Conservation (phyloP, 148 eudicot species). For the Chenopodium berlandieri region DNA sequence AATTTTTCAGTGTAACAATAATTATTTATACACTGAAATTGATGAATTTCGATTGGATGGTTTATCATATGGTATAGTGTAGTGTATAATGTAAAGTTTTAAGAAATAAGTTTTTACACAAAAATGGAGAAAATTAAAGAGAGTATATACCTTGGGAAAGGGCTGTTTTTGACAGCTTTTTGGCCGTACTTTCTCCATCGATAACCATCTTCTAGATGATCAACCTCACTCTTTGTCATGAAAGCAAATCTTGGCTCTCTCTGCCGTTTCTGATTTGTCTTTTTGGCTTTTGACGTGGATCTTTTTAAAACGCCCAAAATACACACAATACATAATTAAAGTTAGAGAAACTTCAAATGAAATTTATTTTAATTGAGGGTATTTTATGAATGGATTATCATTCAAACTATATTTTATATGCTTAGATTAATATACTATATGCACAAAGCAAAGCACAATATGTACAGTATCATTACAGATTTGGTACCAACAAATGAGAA, state of each 20-base stretch:
- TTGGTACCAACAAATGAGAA: slow-evolving; percentile 22
- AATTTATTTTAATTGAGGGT: not conserved
- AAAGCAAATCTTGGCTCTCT: slow-evolving; percentile 75
- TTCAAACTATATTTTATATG: no score
- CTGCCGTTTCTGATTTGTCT: slow-evolving; percentile 49
- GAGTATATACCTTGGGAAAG: slow-evolving; percentile 69
- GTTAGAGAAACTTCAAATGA: not conserved
- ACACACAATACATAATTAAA: not conserved
- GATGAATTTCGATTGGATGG: slow-evolving; percentile 2
- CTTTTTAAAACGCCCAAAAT: slow-evolving; percentile 21
- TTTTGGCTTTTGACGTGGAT: slow-evolving; percentile 39
- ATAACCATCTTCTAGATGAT: slow-evolving; percentile 94
- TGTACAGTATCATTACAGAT: slow-evolving; percentile 10
- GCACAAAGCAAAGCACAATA: slow-evolving; percentile 17
- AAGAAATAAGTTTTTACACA: no score
- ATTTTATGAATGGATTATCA: not conserved
- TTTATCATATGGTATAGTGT: not conserved
- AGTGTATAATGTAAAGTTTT: no score
- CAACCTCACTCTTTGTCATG: slow-evolving; percentile 96
- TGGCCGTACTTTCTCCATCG: slow-evolving; percentile 97
- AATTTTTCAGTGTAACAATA: not conserved
- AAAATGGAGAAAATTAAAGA: not conserved
- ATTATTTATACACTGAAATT: slow-evolving; percentile 11
- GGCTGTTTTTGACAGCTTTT: slow-evolving; percentile 87
- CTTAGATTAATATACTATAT: not conserved